These are phyloP conservation scores for Eucalyptus pauciflora DNA, from an alignment of 345 rosid genomes.

Conservation along the genomic window DNA sequence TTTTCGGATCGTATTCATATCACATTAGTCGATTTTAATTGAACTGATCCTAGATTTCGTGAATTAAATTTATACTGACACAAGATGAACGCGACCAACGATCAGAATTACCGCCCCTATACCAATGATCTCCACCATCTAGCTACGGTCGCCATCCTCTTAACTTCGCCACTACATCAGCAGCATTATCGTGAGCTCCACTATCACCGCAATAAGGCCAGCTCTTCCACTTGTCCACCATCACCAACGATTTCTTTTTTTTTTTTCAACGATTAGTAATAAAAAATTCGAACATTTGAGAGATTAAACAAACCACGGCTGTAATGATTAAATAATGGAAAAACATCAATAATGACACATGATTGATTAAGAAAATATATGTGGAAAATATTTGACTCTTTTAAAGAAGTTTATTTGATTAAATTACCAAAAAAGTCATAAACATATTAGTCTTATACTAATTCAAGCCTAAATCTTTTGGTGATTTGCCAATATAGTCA, in stretches of 20 bases:
- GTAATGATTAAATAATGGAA: background rate
- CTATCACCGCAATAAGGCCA: background rate
- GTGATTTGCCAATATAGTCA: background rate
- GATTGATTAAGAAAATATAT: background rate
- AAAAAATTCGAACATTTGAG: background rate
- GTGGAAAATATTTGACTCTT: background rate
- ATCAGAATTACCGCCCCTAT: background rate
- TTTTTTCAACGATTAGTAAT: background rate
- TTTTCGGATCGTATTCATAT: background rate
- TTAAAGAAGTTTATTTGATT: background rate
- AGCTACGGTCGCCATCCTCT: background rate
- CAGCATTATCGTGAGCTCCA: background rate
- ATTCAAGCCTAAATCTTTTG: no score
- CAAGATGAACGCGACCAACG: background rate
- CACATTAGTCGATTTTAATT: background rate
- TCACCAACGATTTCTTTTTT: background rate
- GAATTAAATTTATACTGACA: background rate
- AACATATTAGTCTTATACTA: rapidly evolving
- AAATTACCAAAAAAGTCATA: no score
- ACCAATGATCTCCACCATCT: background rate
- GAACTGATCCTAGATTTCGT: background rate
- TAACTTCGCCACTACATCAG: background rate
- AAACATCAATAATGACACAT: background rate
- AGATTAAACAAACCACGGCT: background rate
- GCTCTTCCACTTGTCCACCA: background rate